phyloP scores from a whole-genome alignment of 495 filamentous ascomycete genomes.

The Copromyces sp. region DNA sequence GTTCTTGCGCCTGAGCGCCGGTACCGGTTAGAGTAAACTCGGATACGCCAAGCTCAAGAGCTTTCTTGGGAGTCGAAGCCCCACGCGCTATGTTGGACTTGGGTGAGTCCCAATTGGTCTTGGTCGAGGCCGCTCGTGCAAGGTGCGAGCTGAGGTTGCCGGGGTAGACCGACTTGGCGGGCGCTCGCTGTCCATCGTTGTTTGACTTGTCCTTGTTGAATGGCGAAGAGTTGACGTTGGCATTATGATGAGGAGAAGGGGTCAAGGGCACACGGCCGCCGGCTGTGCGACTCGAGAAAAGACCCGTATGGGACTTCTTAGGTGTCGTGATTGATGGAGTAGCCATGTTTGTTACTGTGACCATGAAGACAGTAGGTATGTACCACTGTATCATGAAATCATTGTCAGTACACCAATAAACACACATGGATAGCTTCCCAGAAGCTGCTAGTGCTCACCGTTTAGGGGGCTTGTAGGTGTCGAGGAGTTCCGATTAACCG shows the following conservation, averaged over 20 bases:
- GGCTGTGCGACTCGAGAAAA: constrained; percentile 87
- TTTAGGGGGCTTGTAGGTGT: constrained; percentile 22
- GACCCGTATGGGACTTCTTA: constrained; percentile 81
- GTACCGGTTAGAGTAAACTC: constrained; percentile 88
- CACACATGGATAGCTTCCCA: background rate
- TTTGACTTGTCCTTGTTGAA: constrained; percentile 64
- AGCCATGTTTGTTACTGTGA: constrained; percentile 58
- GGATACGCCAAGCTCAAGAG: constrained; percentile 80
- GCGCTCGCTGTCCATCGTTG: constrained; percentile 38
- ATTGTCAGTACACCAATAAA: constrained; percentile 12
- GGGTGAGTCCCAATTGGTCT: constrained; percentile 61
- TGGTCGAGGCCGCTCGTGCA: constrained; percentile 52
- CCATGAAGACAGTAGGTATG: constrained; percentile 19
- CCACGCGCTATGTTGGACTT: constrained; percentile 87
- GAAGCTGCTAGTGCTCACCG: constrained; percentile 27
- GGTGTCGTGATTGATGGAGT: constrained; percentile 82
- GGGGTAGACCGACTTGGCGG: constrained; percentile 60
- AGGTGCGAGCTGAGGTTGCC: constrained; percentile 63
- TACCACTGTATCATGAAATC: constrained; percentile 34
- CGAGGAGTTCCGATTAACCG: constrained; percentile 32
- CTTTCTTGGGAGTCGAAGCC: constrained; percentile 57
- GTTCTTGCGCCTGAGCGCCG: constrained; percentile 27
- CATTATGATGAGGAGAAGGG: constrained; percentile 64
- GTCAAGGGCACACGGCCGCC: constrained; percentile 92
- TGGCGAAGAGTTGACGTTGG: constrained; percentile 54